Conservation (phyloP, 495 filamentous ascomycete species). For the Hyaloscypha hepaticicola region DNA sequence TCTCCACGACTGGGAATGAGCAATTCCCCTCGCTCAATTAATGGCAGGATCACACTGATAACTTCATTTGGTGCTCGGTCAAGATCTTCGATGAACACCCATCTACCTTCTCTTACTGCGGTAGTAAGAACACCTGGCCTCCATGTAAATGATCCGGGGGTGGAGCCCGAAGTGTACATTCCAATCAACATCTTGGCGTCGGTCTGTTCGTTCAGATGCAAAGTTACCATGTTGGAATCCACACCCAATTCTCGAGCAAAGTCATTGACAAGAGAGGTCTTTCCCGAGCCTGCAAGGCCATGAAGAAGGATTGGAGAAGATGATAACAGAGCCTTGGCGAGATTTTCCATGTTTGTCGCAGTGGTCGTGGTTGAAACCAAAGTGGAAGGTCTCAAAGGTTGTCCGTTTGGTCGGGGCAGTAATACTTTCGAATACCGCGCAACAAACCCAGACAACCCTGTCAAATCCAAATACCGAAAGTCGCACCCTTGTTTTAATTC, state of each 20-base stretch:
- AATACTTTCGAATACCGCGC: constrained; percentile 58
- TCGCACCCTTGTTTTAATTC: constrained; percentile 30
- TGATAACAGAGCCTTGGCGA: constrained; percentile 63
- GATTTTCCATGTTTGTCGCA: constrained; percentile 60
- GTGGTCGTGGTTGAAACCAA: constrained; percentile 75
- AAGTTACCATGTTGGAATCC: constrained; percentile 74
- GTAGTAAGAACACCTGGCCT: constrained; percentile 90
- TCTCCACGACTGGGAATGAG: constrained; percentile 85
- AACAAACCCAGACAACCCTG: constrained; percentile 33
- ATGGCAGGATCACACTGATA: constrained; percentile 83
- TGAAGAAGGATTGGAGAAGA: constrained; percentile 73
- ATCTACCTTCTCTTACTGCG: constrained; percentile 88
- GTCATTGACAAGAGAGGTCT: constrained; percentile 83
- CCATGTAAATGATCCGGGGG: constrained; percentile 88
- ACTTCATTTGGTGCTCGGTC: constrained; percentile 95
- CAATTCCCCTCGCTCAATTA: constrained; percentile 86
- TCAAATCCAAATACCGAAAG: constrained; percentile 25
- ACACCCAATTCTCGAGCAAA: constrained; percentile 74
- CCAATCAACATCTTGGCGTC: constrained; percentile 95
- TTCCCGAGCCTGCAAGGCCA: constrained; percentile 84
- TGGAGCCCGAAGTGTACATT: constrained; percentile 82
- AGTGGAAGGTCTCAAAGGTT: constrained; percentile 46
- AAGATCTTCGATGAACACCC: constrained; percentile 95
- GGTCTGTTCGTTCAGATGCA: constrained; percentile 95
- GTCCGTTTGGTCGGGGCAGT: constrained; percentile 61